Base-by-base conservation (phyloP, 2,329 filamentous ascomycete genomes). In the Emmonsiellopsis sp. region DNA sequence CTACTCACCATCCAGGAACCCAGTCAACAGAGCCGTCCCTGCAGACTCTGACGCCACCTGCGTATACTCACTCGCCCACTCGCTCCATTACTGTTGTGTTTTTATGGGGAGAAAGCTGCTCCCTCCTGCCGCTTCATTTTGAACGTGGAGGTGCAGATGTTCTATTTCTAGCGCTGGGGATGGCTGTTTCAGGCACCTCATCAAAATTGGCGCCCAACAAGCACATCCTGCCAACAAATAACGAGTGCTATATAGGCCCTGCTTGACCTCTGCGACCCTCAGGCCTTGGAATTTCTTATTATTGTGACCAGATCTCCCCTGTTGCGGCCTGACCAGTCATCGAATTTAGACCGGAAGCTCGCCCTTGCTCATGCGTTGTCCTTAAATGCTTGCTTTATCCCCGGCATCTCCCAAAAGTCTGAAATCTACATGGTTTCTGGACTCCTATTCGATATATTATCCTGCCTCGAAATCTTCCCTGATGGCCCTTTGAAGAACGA, bases 121-220 rank as follows among this genome's bases (percentile, higher is more conserved):
- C 8, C 14, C 45, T 13, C 14, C 45, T 37, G 21, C 33, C 17
- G 46, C 46, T 49, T 49, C 46, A 27, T 49, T 49, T n/a, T 21
- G 17, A 39, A 21, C 11, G 17, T 37, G 37, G 37, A 49, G 46
- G 10, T 49, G 17, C 46, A 37, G 17, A 48, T 48, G 33, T 8
- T 34, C 32, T n/a, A 5, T 36, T 10, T 33, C 8, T 6, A 39
- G 45, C 21, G 27, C 5, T 33, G 9, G 45, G 14, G 14, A 11
- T 48, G 5, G 21, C n/a, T 48, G 14, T 39, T 32, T 51, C 49
- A 51, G 49, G 49, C 39, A 51, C 39, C 49, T 9, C 14, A 27
- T 13, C 49, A 13, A 51, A 42, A 27, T 53, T 49, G 36, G 13
- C 44, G 51, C 51, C 51, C 51, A 53, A 53, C 51, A 53, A 53